These are phyloP conservation scores for Fagopyrum homotropicum DNA, from an alignment of 148 eudicot species.

Conservation along the genomic window DNA sequence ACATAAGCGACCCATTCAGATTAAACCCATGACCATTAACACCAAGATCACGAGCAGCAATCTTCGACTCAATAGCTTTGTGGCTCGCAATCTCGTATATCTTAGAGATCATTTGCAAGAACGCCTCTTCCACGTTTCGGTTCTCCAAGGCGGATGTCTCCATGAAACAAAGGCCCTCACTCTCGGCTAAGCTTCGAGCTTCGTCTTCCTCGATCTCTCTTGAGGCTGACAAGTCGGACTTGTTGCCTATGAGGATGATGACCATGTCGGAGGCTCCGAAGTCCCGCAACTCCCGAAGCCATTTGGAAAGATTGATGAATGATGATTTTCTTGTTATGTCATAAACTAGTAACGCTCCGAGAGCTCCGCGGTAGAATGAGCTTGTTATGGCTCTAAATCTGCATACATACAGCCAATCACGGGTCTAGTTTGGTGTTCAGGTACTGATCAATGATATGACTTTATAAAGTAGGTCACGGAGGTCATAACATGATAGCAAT, in stretches of 20 bases:
- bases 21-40: background rate
- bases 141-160: conserved; percentile 15
- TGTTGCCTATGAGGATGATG: conserved; percentile 21
- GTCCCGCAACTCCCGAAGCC: conserved; percentile 11
- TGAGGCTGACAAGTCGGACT: conserved; percentile 14
- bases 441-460: too few relatives aligned
- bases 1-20: background rate
- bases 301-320: background rate
- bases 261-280: conserved; percentile 19
- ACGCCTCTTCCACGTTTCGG: conserved; percentile 8
- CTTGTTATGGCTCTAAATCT: conserved; percentile 14
- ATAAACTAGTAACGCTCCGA: conserved; percentile 6
- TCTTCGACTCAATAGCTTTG: conserved; percentile 9
- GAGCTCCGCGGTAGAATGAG: conserved; percentile 13
- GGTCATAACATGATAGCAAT: too few relatives aligned
- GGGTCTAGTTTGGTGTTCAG: too few relatives aligned
- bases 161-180: conserved; percentile 6
- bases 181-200: conserved; percentile 10
- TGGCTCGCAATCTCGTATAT: conserved; percentile 4
- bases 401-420: background rate
- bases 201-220: conserved; percentile 14
- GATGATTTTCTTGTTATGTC: conserved; percentile 8
- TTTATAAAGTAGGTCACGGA: too few relatives aligned
- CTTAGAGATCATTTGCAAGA: conserved; percentile 7
- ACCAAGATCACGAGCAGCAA: background rate